phyloP scores from a whole-genome alignment of 2,329 filamentous ascomycete species.

The Aspergillus fumigatus region DNA sequence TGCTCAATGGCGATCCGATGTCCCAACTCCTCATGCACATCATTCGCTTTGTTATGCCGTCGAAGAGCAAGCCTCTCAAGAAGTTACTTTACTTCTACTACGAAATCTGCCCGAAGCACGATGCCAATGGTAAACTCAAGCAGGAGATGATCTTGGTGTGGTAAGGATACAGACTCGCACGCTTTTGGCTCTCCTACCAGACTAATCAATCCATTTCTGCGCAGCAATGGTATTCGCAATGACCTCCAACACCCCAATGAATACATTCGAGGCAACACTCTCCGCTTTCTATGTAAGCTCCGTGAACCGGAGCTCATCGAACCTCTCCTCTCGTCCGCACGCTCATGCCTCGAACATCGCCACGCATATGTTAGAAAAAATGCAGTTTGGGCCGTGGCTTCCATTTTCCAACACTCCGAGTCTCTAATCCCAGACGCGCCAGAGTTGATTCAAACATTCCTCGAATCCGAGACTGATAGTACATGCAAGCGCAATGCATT shows the following conservation, averaged over 20 bases:
- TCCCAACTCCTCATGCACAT: slow-evolving; percentile 97
- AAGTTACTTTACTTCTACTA: slow-evolving; percentile 99
- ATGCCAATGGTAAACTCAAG: slow-evolving; percentile 88
- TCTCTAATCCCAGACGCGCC: slow-evolving; percentile 91
- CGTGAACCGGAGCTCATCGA: slow-evolving; percentile 94
- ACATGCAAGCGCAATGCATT: slow-evolving; percentile 99
- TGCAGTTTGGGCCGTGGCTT: slow-evolving; percentile 88
- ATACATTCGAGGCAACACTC: slow-evolving; percentile 96
- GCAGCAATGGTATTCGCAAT: slow-evolving; percentile 93
- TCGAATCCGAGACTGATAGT: slow-evolving; percentile 84
- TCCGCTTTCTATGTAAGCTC: slow-evolving; percentile 95
- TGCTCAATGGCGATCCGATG: slow-evolving; percentile 98
- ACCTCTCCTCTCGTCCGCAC: slow-evolving; percentile 85
- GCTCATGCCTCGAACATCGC: slow-evolving; percentile 88
- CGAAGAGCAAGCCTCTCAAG: slow-evolving; percentile 92
- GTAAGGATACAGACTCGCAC: slow-evolving; percentile 48
- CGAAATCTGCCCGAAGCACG: slow-evolving; percentile 95
- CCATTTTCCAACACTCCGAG: slow-evolving; percentile 87
- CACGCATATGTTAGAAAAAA: slow-evolving; percentile 99
- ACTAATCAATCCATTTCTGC: slow-evolving; percentile 12
- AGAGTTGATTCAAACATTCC: slow-evolving; percentile 83
- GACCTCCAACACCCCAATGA: slow-evolving; percentile 97
- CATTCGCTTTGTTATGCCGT: slow-evolving; percentile 99
- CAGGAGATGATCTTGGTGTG: slow-evolving; percentile 99
- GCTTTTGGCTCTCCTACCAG: slow-evolving; percentile 1